These are phyloP conservation scores for Citrus medica DNA, from an alignment of 345 rosid genomes.

Conservation along the genomic window DNA sequence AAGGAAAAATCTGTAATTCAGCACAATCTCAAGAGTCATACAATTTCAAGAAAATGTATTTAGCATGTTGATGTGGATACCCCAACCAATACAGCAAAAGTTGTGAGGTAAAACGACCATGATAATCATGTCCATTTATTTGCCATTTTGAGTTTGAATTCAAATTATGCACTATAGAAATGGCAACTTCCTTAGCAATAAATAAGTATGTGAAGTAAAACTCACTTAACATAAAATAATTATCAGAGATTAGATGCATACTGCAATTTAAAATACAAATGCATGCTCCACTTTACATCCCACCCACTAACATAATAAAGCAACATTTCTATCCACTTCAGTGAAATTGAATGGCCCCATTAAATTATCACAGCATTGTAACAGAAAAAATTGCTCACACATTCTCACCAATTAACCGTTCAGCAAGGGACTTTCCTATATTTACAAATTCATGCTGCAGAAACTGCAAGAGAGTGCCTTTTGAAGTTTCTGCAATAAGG, in stretches of 20 bases:
- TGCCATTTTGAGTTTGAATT: neutral
- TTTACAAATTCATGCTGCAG: conserved; percentile 95
- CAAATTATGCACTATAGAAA: neutral
- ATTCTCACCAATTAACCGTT: conserved; percentile 73
- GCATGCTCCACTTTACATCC: neutral
- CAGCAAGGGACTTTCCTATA: conserved; percentile 76
- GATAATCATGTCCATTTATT: neutral
- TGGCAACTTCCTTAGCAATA: neutral
- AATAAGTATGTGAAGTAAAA: neutral
- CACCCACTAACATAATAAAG: neutral
- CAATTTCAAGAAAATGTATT: conserved; percentile 1
- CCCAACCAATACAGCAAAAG: neutral
- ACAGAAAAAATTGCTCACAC: neutral
- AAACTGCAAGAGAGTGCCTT: conserved; percentile 80
- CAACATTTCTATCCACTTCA: neutral
- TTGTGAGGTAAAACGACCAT: neutral
- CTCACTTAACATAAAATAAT: neutral
- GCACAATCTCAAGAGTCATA: neutral
- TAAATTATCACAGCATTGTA: neutral
- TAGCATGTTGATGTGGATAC: neutral
- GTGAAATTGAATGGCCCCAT: neutral
- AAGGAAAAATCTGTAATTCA: neutral
- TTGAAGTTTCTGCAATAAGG: conserved; percentile 82
- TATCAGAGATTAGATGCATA: neutral
- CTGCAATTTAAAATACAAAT: neutral